These are phyloP conservation scores for Athelia psychrophila DNA, from an alignment of 1,284 basidiomycete genomes.

Conservation along the genomic window DNA sequence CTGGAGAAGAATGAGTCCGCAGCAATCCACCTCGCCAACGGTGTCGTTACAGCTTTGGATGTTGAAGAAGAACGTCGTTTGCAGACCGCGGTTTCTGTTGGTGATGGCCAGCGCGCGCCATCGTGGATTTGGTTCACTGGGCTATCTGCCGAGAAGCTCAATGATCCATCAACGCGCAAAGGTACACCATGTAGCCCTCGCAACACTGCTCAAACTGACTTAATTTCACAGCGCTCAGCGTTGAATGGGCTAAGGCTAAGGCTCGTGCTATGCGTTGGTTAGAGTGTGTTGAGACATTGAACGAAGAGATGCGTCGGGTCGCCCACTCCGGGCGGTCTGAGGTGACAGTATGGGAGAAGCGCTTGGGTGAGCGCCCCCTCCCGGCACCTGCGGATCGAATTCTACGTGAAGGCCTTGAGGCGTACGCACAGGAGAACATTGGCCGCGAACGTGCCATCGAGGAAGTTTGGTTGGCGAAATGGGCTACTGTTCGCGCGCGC, in stretches of 20 bases:
- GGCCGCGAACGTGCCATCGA: no score
- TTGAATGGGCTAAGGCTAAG: not conserved
- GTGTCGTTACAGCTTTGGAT: not conserved
- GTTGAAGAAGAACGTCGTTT: not conserved
- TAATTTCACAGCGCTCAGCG: not conserved
- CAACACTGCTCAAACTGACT: not conserved
- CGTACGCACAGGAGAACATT: no score
- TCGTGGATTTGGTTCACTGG: not conserved
- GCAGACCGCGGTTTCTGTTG: not conserved
- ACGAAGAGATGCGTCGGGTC: not conserved
- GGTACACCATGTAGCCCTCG: not conserved
- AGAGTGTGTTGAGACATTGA: not conserved
- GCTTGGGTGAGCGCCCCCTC: no score
- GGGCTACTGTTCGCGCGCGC: no score
- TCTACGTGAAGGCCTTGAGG: no score
- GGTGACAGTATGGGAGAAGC: no score
- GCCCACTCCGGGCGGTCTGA: no score
- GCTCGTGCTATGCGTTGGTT: not conserved
- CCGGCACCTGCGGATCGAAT: no score
- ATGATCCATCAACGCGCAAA: not conserved
- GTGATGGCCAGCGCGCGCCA: not conserved
- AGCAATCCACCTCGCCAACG: not conserved
- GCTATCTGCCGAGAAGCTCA: not conserved
- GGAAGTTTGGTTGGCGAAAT: no score
- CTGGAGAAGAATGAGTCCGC: not conserved